Evolutionary conservation across 768 basidiomycete genomes (phyloP), one percentile per base, ranked within the genome.

Genomic region (Asterophora lycoperdoides): DNA sequence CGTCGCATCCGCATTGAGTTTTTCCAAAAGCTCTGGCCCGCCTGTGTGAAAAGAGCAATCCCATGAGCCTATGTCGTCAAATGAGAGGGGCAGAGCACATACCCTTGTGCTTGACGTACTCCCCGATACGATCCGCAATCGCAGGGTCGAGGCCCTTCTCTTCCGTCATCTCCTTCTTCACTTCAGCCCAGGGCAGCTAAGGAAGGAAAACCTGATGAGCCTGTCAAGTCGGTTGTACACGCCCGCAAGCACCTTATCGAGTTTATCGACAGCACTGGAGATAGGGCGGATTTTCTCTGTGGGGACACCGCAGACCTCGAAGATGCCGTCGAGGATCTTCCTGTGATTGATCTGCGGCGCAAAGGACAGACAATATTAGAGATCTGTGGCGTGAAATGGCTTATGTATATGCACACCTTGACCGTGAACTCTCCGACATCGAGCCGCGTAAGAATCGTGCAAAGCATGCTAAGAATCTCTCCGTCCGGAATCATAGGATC

Each of bases 401-500:
- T 33, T 33, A 42, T 19, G 47, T 52, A 87, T n/a, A n/a, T n/a
- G n/a, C n/a, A n/a, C n/a, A n/a, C 89, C 78, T 98, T 98, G 75
- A 99, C 72, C 1, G 88, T 93, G 62, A 89, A 99, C 33, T 96
- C 94, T 37, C 93, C 93, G 15, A 99, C 85, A 45, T 96, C 91
- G 8, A 99, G 75, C 48, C 77, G 80, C 0, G 81, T 78, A 44
- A 98, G 70, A 26, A 94, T 78, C 6, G 92, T 91, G 59, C 86
- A 90, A 1, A 91, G 59, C 51, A 97, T 65, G 54, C 84, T 83
- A 53, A 98, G 76, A 20, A 96, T 65, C 64, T 99, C 96, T 1
- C 91, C 90, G 62, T 98, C 96, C 8, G 96, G 90, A 46, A 99
- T 90, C 96, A 99, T 99, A 3, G 91, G 70, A 65, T 99, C 96